These are phyloP conservation scores for Diaporthe citrichinensis DNA, from an alignment of 2,329 filamentous ascomycete genomes.

Conservation along the genomic window DNA sequence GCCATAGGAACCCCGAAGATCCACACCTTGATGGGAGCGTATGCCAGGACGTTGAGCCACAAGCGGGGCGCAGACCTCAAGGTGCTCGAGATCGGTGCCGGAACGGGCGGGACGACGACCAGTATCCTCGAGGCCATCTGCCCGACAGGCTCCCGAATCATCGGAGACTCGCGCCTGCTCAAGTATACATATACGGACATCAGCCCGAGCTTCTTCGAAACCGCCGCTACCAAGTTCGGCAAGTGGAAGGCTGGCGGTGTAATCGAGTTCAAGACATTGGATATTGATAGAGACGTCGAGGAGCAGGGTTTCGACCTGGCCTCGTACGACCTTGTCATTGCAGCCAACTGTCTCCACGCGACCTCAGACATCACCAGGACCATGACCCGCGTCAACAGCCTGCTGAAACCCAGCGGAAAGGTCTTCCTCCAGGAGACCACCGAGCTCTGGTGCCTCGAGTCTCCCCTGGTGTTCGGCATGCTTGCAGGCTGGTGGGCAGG, in stretches of 20 bases:
- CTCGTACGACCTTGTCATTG: conserved; percentile 52
- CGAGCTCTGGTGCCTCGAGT: conserved; percentile 34
- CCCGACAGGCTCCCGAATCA: conserved; percentile 30
- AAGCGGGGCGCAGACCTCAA: conserved; percentile 39
- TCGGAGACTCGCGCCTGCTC: conserved; percentile 32
- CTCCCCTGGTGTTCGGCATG: conserved; percentile 51
- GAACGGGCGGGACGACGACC: conserved; percentile 35
- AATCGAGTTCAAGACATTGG: conserved; percentile 48
- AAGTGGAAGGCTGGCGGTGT: conserved; percentile 43
- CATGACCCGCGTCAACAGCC: conserved; percentile 47
- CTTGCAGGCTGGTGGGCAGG: conserved; percentile 56
- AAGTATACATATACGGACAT: conserved; percentile 43
- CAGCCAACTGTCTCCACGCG: conserved; percentile 50
- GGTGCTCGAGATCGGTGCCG: conserved; percentile 41
- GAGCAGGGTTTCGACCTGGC: conserved; percentile 50
- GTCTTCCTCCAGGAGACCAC: conserved; percentile 47
- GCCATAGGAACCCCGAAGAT: conserved; percentile 39
- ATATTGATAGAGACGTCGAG: conserved; percentile 48
- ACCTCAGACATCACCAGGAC: conserved; percentile 45
- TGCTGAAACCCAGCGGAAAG: conserved; percentile 54
- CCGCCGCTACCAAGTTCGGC: conserved; percentile 49
- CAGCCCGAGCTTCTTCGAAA: conserved; percentile 37
- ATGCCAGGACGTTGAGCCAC: conserved; percentile 33
- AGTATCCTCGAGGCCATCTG: conserved; percentile 36
- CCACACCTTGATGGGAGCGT: conserved; percentile 37